Base-by-base conservation (phyloP, 2,329 filamentous ascomycete species). In the Tolypocladium album region DNA sequence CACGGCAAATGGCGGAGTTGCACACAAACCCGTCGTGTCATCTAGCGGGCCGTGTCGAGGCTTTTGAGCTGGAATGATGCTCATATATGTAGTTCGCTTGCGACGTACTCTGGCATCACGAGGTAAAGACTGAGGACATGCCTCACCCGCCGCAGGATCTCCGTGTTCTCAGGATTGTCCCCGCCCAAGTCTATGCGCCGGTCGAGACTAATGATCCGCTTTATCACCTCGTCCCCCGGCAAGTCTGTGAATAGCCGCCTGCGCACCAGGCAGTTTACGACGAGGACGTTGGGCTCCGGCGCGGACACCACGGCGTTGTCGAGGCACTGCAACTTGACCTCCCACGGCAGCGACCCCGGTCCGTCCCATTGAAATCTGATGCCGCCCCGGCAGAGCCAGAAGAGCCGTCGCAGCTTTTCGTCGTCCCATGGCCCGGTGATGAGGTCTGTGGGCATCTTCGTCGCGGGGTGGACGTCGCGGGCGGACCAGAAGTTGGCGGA, bases 301-400 rank as follows among this genome's bases (percentile, higher is more conserved):
- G 64, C 65, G 34, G 68, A 63, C 15, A 74, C 61, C 36, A 74
- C 63, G 24, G 72, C 75, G 50, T 74, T 73, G 34, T 67, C 71
- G 52, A 77, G 71, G 43, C 71, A 72, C 55, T 73, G 65, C 4
- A 72, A 61, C 56, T 72, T 76, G 36, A 71, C 56, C 60, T 81
- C 78, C 78, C 78, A 80, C 1, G 74, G 63, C 2, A 60, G 62
- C n/a, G 38, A 31, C 15, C 68, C 60, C 71, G 68, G 42, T 60
- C 58, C 27, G 70, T 64, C 1, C 68, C 61, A 24, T 69, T 67
- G 11, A 74, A 52, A 5, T n/a, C 63, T 65, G 58, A 74, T 68
- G 17, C 78, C 77, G 7, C 70, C 74, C 42, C 75, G 72, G 12
- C 72, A 67, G 24, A 81, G 69, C 78, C 78, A 80, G 65, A 79